Evolutionary conservation across 805 yeast species (phyloP).

Genomic region (Kuraishia floccosa): DNA sequence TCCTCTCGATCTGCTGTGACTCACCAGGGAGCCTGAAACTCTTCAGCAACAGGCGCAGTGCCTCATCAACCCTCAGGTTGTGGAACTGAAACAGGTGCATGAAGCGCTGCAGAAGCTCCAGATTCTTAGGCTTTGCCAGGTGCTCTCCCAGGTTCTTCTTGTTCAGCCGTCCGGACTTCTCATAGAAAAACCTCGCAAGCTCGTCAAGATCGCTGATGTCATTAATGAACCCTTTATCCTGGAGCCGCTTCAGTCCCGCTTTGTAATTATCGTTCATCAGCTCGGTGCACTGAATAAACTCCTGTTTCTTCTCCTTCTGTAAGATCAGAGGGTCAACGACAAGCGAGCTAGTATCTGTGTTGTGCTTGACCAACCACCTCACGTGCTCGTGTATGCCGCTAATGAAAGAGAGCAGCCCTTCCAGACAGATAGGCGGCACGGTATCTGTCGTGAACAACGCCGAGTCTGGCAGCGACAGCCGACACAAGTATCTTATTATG

Average conservation of each 20-base stretch:
- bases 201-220: slow-evolving; percentile 37
- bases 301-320: slow-evolving; percentile 49
- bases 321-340: slow-evolving; percentile 18
- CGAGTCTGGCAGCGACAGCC: slow-evolving; percentile 76
- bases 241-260: slow-evolving; percentile 55
- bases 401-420: slow-evolving; percentile 68
- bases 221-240: slow-evolving; percentile 54
- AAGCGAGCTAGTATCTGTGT: slow-evolving; percentile 8
- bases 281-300: slow-evolving; percentile 66
- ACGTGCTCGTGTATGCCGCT: slow-evolving; percentile 47
- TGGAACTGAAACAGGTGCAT: slow-evolving; percentile 64
- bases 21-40: slow-evolving; percentile 94
- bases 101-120: slow-evolving; percentile 48
- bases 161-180: slow-evolving; percentile 71
- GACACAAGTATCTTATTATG: slow-evolving; percentile 59
- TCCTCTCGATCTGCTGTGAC: slow-evolving; percentile 90
- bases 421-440: slow-evolving; percentile 90
- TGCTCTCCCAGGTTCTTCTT: slow-evolving; percentile 83
- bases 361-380: slow-evolving; percentile 17
- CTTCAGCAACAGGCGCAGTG: slow-evolving; percentile 69
- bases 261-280: slow-evolving; percentile 72
- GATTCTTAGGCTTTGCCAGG: slow-evolving; percentile 66
- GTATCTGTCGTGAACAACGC: slow-evolving; percentile 69
- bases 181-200: slow-evolving; percentile 66
- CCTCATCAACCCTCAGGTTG: slow-evolving; percentile 84